A percentile compares a stretch with the other conserved stretches of the same genome.
phyloP scores from a whole-genome alignment of 2,329 filamentous ascomycete genomes.

The Plectosphaerella sp. region DNA sequence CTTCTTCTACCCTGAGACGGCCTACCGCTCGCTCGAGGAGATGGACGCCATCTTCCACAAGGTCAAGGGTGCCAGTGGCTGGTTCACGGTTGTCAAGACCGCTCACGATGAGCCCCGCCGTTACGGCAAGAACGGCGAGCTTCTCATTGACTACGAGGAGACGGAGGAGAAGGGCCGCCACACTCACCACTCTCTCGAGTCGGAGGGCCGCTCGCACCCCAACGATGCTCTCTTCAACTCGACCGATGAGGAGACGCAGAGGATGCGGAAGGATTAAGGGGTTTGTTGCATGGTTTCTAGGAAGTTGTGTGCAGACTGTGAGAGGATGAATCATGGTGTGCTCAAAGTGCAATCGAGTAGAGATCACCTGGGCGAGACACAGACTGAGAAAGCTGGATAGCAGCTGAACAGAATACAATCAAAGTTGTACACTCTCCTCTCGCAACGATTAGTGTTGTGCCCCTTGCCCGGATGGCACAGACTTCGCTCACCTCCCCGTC shows the following conservation, averaged over 20 bases:
- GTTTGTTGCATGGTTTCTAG: no score
- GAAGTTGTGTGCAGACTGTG: no score
- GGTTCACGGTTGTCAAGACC: conserved; percentile 29
- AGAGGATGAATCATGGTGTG: no score
- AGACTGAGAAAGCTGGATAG: no score
- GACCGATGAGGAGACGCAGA: conserved; percentile 28
- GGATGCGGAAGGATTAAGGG: neutral
- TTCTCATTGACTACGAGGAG: conserved; percentile 43
- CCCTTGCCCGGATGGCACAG: no score
- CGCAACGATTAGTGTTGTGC: no score
- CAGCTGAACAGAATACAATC: no score
- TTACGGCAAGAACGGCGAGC: conserved; percentile 56
- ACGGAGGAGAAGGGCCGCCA: conserved; percentile 28
- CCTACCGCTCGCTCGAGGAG: conserved; percentile 59
- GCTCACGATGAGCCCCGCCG: conserved; percentile 44
- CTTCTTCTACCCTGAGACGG: conserved; percentile 63
- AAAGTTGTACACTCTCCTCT: no score
- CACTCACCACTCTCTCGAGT: neutral
- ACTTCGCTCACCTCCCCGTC: no score
- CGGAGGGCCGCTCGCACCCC: conserved; percentile 14
- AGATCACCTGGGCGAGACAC: no score
- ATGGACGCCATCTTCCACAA: conserved; percentile 63
- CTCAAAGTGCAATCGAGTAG: no score
- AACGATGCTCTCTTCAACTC: conserved; percentile 22
- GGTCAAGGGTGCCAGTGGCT: conserved; percentile 35